A percentile compares a stretch with the other conserved stretches of the same genome.
phyloP scores from a whole-genome alignment of 345 rosid species.

The Murraya paniculata region DNA sequence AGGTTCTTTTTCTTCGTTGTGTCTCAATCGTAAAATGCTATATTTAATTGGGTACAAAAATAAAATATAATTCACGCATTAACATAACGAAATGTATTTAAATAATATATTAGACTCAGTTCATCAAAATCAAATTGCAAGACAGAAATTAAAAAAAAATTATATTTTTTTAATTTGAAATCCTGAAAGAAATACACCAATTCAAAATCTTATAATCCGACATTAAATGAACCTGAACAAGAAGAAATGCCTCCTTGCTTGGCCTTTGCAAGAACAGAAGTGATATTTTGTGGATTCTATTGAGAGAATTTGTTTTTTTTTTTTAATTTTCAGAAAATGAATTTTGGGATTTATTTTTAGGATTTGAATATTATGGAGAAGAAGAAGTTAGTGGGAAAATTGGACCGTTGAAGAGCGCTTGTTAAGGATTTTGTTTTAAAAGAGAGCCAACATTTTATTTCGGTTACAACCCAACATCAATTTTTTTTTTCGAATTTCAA shows the following conservation, averaged over 20 bases:
- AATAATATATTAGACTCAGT: not conserved
- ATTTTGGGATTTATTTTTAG: not conserved
- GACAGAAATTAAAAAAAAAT: not conserved
- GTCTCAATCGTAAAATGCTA: not conserved
- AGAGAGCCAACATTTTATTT: not conserved
- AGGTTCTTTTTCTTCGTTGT: not conserved
- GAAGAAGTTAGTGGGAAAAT: conserved; percentile 1
- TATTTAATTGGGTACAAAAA: too few relatives aligned
- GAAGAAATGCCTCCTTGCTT: not conserved
- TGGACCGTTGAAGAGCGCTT: conserved; percentile 38
- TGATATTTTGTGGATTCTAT: not conserved
- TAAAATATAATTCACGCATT: not conserved
- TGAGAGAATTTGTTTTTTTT: not conserved
- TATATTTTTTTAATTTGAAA: too few relatives aligned
- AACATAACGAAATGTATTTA: not conserved
- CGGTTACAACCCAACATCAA: too few relatives aligned
- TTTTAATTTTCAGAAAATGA: not conserved
- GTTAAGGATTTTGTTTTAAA: conserved; percentile 6
- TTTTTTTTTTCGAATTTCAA: not conserved
- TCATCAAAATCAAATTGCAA: too few relatives aligned
- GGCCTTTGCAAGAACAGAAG: not conserved
- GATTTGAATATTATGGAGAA: too few relatives aligned
- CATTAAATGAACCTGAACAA: too few relatives aligned
- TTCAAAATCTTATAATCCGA: too few relatives aligned
- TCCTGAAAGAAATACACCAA: too few relatives aligned